phyloP scores from a whole-genome alignment of 2,329 filamentous ascomycete species.

The Paecilomyces variotii region DNA sequence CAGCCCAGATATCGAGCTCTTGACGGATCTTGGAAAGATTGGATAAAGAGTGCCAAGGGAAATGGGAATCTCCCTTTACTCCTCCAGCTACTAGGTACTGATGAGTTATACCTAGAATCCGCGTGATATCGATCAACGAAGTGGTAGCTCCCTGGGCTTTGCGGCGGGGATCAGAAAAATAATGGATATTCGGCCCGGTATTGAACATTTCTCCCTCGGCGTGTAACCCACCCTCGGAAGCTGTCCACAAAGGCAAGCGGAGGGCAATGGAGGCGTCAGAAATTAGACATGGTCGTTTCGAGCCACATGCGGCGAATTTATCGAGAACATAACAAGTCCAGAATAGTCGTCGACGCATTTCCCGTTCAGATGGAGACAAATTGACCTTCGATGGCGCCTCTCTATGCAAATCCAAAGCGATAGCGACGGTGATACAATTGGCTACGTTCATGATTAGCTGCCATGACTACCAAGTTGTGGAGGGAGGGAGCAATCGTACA shows the following conservation, averaged over 20 bases:
- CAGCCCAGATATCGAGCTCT: conserved; percentile 77
- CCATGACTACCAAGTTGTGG: neutral
- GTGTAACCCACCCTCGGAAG: conserved; percentile 52
- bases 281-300: conserved; percentile 72
- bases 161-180: conserved; percentile 59
- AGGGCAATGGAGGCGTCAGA: conserved; percentile 68
- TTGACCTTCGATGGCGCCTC: conserved; percentile 59
- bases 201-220: conserved; percentile 76
- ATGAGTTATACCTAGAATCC: conserved; percentile 75
- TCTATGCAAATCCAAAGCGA: conserved; percentile 72
- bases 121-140: conserved; percentile 76
- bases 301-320: conserved; percentile 72
- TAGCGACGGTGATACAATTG: conserved; percentile 71
- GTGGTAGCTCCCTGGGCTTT: conserved; percentile 67
- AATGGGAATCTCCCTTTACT: conserved; percentile 82
- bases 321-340: conserved; percentile 87
- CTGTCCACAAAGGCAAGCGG: conserved; percentile 66
- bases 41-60: conserved; percentile 81
- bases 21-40: conserved; percentile 79
- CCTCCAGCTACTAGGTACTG: conserved; percentile 76
- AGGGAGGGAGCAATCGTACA: conserved; percentile 40
- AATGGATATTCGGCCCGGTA: conserved; percentile 67
- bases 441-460: conserved; percentile 44
- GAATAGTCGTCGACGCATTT: conserved; percentile 71
- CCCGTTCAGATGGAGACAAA: conserved; percentile 60